Evolutionary conservation across 495 filamentous ascomycete genomes (phyloP).

Genomic region (Daldinia decipiens): DNA sequence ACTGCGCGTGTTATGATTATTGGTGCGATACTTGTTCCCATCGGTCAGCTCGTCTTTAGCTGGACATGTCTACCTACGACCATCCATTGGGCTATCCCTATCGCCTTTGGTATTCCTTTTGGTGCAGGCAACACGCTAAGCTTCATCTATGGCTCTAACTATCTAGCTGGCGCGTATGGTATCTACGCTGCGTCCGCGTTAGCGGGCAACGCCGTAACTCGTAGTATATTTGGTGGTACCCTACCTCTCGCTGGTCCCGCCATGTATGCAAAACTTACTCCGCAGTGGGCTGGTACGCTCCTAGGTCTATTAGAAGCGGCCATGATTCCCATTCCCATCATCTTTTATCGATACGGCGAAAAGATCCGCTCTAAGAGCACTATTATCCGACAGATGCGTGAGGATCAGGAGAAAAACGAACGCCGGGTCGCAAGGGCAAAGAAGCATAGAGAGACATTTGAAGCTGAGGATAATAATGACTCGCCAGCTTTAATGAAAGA

Average conservation of each 20-base stretch:
- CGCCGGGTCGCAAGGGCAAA: conserved; percentile 39
- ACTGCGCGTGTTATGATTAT: conserved; percentile 77
- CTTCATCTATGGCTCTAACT: conserved; percentile 84
- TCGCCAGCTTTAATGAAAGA: conserved; percentile 12
- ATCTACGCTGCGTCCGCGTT: conserved; percentile 81
- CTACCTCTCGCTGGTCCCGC: conserved; percentile 77
- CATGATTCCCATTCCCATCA: conserved; percentile 80
- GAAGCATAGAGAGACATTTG: conserved; percentile 24
- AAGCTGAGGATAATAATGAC: conserved; percentile 7
- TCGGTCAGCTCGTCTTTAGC: conserved; percentile 80
- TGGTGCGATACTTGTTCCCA: conserved; percentile 71
- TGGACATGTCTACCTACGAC: conserved; percentile 80
- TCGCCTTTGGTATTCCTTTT: conserved; percentile 81
- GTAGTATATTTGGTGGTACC: conserved; percentile 73
- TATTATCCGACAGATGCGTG: conserved; percentile 75
- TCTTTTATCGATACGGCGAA: conserved; percentile 80
- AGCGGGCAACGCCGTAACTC: conserved; percentile 77
- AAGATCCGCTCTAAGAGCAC: conserved; percentile 72
- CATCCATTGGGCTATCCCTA: conserved; percentile 79
- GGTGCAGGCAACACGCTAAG: conserved; percentile 78
- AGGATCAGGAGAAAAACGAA: conserved; percentile 72
- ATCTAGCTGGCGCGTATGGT: conserved; percentile 80
- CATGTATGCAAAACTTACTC: conserved; percentile 75
- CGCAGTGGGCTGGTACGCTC: conserved; percentile 82
- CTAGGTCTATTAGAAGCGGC: conserved; percentile 74